Conservation (phyloP, 2,329 filamentous ascomycete species). For the Alternaria ventricosa region DNA sequence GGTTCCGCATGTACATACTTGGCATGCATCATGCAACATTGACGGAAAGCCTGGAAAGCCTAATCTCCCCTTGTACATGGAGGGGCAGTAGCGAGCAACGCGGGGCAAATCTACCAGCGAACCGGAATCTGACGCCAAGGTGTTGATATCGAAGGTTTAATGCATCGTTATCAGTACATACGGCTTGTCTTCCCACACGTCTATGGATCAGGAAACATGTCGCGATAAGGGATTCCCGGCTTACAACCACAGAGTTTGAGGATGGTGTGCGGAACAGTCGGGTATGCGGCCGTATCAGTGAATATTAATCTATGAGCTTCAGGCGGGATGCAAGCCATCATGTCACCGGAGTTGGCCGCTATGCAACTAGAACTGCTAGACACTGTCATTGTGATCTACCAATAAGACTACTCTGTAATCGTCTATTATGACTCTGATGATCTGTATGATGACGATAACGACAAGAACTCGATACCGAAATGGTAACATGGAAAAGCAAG, state of each 20-base stretch:
- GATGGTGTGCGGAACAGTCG: slow-evolving; percentile 10
- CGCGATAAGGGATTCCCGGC: slow-evolving; percentile 13
- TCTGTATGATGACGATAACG: neutral
- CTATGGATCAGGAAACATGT: slow-evolving; percentile 1
- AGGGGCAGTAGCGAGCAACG: slow-evolving; percentile 18
- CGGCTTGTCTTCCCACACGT: neutral
- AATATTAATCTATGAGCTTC: slow-evolving; percentile 11
- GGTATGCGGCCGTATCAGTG: slow-evolving; percentile 13
- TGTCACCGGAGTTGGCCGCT: slow-evolving; percentile 16
- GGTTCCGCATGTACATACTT: slow-evolving; percentile 3
- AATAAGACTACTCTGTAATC: neutral
- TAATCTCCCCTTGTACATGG: slow-evolving; percentile 12
- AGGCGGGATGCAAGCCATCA: slow-evolving; percentile 10
- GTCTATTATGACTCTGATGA: slow-evolving; percentile 2
- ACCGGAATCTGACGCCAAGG: slow-evolving; percentile 17
- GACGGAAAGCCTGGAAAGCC: slow-evolving; percentile 5
- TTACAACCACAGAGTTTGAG: neutral
- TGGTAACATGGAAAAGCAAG: neutral
- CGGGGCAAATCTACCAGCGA: slow-evolving; percentile 17
- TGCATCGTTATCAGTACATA: slow-evolving; percentile 31
- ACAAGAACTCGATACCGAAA: neutral
- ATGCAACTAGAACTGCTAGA: slow-evolving; percentile 12
- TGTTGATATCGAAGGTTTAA: slow-evolving; percentile 20
- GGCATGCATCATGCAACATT: slow-evolving; percentile 9
- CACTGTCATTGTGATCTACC: slow-evolving; percentile 14